Base-by-base conservation (phyloP, 2,329 filamentous ascomycete genomes). In the Geoglossum cookeanum region DNA sequence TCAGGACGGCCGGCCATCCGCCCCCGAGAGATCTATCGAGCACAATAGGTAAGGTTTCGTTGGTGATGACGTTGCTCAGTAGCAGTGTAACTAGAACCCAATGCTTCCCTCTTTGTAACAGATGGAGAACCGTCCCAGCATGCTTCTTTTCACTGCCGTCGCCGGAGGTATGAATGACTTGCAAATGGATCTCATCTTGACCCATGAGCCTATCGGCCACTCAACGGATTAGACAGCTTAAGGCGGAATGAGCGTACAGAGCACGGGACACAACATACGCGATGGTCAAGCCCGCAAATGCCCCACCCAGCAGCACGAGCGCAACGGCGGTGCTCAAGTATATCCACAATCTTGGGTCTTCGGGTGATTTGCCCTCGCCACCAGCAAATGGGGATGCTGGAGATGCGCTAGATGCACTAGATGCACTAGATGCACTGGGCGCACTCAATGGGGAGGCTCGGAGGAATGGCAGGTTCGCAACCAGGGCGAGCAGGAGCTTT, bases 11-110 rank as follows among this genome's bases (percentile, higher is more conserved):
- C 60, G 91, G 90, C 75, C 94, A 90, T 61, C 92, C 92, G 62
- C 92, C 92, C 33, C 92, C 92, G 17, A 98, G 79, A 58, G 89
- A 95, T 58, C 92, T 78, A 70, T 98, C 92, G 55, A 98, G 78
- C 9, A 98, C 87, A 60, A 98, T 95, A 32, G 92, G 92, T 13
- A 96, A 75, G 1, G 91, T 94, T 72, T 97, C 92, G 69, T 98
- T 97, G 62, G 94, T 94, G 65, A 98, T 94, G 66, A 98, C 92
- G 69, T 98, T 98, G 69, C 89, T 89, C 58, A 98, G 75, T 6
- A 98, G 78, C 30, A 98, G 74, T 2, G 92, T 97, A 57, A 98
- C 92, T 58, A 98, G 75, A 22, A 98, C 91, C 92, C 92, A 98
- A 70, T 98, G 92, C 69, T 98, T 98, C 64, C 92, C 92, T 64